Evolutionary conservation across 371 early-diverging fungal genomes (phyloP).

Genomic region (Conidiobolus incongruus): DNA sequence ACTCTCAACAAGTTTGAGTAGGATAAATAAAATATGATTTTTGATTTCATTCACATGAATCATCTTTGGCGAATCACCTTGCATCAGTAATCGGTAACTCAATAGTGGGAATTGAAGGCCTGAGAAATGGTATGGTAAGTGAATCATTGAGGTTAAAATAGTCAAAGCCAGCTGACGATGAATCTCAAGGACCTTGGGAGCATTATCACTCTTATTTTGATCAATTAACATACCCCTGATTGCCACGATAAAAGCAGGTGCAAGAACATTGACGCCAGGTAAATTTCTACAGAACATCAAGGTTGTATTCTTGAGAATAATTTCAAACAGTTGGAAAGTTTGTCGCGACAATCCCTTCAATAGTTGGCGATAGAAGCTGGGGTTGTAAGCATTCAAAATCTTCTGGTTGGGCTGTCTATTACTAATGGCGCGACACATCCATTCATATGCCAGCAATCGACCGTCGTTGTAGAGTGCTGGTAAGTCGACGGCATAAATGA

Average conservation of each 20-base stretch:
- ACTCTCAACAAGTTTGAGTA: background rate
- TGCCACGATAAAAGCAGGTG: background rate
- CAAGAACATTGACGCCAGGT: background rate
- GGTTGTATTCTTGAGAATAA: background rate
- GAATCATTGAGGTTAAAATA: background rate
- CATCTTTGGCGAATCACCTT: background rate
- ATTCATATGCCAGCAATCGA: background rate
- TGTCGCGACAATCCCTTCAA: background rate
- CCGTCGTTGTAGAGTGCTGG: background rate
- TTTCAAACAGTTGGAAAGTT: background rate
- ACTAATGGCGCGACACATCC: conserved; percentile 1
- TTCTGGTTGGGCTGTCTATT: background rate
- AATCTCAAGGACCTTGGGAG: background rate
- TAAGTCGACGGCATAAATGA: background rate
- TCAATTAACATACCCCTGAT: background rate
- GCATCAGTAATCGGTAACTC: background rate
- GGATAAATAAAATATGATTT: background rate
- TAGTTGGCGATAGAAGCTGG: conserved; percentile 1
- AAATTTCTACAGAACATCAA: background rate
- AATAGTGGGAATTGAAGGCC: background rate
- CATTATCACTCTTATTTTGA: no score
- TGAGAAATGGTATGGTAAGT: conserved; percentile 3
- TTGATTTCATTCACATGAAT: background rate
- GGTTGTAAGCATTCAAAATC: background rate
- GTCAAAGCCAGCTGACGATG: background rate